A percentile compares a stretch with the other conserved stretches of the same genome.
Evolutionary conservation across 768 basidiomycete genomes (phyloP).

Genomic region (Calocera cornea): DNA sequence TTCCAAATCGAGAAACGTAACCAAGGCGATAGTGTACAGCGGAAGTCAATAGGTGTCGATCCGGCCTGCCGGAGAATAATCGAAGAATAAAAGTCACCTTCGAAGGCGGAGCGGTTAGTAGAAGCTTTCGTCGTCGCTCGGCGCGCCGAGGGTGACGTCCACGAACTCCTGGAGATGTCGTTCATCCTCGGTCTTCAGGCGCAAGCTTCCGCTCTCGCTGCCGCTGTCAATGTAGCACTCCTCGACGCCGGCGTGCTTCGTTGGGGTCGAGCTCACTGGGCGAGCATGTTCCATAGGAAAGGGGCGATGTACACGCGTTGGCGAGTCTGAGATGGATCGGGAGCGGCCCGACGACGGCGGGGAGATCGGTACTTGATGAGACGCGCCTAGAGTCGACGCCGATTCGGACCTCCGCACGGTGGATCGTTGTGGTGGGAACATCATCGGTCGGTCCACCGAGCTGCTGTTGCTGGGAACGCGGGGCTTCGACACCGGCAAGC

Average conservation of each 20-base stretch:
- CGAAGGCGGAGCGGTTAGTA: neutral
- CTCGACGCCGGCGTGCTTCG: neutral
- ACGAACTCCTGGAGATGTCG: neutral
- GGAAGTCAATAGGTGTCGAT: neutral
- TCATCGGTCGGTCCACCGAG: too few relatives aligned
- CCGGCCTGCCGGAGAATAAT: neutral
- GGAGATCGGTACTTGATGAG: too few relatives aligned
- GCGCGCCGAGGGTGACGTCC: neutral
- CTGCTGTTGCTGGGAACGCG: too few relatives aligned
- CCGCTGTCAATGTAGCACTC: neutral
- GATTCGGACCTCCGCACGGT: too few relatives aligned
- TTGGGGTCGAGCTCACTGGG: neutral
- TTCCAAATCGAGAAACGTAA: neutral
- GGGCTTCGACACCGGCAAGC: too few relatives aligned
- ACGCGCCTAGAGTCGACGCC: too few relatives aligned
- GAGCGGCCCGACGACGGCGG: too few relatives aligned
- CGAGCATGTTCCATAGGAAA: neutral
- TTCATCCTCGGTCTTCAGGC: neutral
- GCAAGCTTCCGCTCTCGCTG: neutral
- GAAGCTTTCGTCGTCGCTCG: neutral
- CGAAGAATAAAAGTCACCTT: neutral
- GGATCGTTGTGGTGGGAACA: too few relatives aligned
- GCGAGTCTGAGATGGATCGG: neutral
- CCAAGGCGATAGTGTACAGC: too few relatives aligned
- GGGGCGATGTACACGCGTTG: neutral